Base-by-base conservation (phyloP, 371 early-diverging fungal genomes). In the Rhizopus stolonifer region DNA sequence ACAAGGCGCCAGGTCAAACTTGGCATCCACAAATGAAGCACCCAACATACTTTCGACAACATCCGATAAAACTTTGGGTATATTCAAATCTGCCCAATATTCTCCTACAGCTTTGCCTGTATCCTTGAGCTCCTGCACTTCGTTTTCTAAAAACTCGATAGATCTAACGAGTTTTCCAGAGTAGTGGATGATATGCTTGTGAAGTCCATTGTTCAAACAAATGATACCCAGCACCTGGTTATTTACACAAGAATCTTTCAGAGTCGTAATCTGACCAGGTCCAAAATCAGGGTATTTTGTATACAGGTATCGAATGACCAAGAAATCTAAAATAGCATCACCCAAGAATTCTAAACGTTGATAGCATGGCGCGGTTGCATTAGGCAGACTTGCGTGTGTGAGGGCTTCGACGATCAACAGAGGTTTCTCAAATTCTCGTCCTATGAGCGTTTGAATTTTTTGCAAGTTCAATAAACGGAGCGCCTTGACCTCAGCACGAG, bases 261-360 rank as follows among this genome's bases (percentile, higher is more conserved):
- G 64, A 39, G 83, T 83, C 2, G 86, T 86, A 52, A 89, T 84
- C 17, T 80, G 58, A 21, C 88, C 88, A 0, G 94, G 94, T 15
- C 68, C 64, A 13, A 81, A 79, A 10, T 69, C 56, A 4, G 77
- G 79, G 48, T 80, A 75, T 52, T 74, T 77, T 14, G 79, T 55
- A 56, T 77, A 95, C 46, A 92, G 80, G 44, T 90, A 80, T 15
- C 80, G 72, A 8, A 90, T 87, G 0, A 90, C 82, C 50, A 91
- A 70, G 60, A 86, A 92, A 56, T 92, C 93, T 15, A 97, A 63
- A 8, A 96, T 83, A 0, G 96, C 90, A 65, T 98, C 97, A n/a
- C 98, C 98, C 45, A 96, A 61, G 61, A 91, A 96, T 72, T 98
- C 97, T 2, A 98, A 77, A 3, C 97, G 88, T 69, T 97, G 91